Base-by-base conservation (phyloP, 495 filamentous ascomycete species). In the Acidomyces sp. region DNA sequence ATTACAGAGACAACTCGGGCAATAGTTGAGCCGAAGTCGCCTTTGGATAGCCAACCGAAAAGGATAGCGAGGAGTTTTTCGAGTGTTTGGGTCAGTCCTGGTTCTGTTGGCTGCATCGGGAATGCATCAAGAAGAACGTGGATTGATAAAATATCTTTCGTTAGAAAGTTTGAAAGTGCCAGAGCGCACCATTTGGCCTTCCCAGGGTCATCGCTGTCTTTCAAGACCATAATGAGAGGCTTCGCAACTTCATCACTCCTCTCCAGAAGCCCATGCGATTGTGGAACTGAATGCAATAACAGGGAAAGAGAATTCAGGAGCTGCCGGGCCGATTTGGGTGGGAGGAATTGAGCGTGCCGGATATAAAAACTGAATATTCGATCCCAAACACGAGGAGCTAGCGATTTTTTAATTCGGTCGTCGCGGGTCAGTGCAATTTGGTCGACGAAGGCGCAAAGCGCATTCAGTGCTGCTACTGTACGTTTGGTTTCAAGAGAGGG, bases 291-390 rank as follows among this genome's bases (percentile, higher is more conserved):
- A 2, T 9, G 39, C n/a, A 45, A 28, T 6, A 31, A 28, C 2
- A 37, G 25, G 13, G 13, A 28, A 1, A 55, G 27, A n/a, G 45
- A 43, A 21, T 13, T 25, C 11, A 92, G 57, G 0, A 87, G 65
- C 46, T 84, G 78, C 53, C 77, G 76, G 69, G 86, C 70, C 21
- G 82, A 77, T 37, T 85, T 79, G 19, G 78, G 69, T 43, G 78
- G 78, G 25, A 79, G 71, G 48, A 75, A 72, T 47, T 88, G 80
- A 46, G 74, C 84, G 60, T 75, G 79, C 41, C 75, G 68, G 45
- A 93, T 62, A 48, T 76, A 88, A 35, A 81, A 73, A 11, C 75
- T 60, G 53, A 90, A 83, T 3, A 81, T 55, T 30, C 64, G 61
- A 10, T 66, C 49, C 60, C 77, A 82, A 7, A 67, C 65, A 12